A percentile compares a stretch with the other conserved stretches of the same genome.
These are phyloP conservation scores for Kuraishia cidri DNA, from an alignment of 805 yeast species.

Conservation along the genomic window DNA sequence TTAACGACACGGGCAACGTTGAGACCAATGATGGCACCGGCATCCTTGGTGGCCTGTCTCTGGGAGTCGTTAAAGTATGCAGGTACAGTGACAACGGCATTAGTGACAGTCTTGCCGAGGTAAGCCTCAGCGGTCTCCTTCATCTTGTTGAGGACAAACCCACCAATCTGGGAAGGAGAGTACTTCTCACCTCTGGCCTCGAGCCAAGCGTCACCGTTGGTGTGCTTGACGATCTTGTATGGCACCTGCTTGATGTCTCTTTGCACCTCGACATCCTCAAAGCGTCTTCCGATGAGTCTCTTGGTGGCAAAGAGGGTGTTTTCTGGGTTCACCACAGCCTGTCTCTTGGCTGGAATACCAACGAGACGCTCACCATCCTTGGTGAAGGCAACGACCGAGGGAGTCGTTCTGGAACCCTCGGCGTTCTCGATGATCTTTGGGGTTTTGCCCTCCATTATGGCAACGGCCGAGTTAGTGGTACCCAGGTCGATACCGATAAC, in stretches of 20 bases:
- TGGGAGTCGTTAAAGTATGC: slow-evolving; percentile 89
- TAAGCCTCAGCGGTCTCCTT: slow-evolving; percentile 95
- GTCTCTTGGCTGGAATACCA: slow-evolving; percentile 72
- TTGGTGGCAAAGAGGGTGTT: slow-evolving; percentile 80
- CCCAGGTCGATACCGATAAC: slow-evolving; percentile 81
- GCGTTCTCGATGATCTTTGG: slow-evolving; percentile 67
- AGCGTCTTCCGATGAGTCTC: slow-evolving; percentile 70
- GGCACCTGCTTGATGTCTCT: slow-evolving; percentile 57
- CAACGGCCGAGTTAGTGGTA: slow-evolving; percentile 83
- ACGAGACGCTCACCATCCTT: slow-evolving; percentile 38
- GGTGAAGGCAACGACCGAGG: slow-evolving; percentile 66
- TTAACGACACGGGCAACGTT: slow-evolving; percentile 84
- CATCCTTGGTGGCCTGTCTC: slow-evolving; percentile 93
- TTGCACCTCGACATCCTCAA: slow-evolving; percentile 61
- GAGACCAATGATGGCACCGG: slow-evolving; percentile 94
- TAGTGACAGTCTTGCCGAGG: slow-evolving; percentile 78
- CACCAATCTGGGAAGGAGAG: slow-evolving; percentile 70
- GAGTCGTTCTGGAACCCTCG: slow-evolving; percentile 75
- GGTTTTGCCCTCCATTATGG: slow-evolving; percentile 55
- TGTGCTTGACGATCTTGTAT: slow-evolving; percentile 47
- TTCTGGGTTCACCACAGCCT: slow-evolving; percentile 64
- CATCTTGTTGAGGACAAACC: slow-evolving; percentile 83
- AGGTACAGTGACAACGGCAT: slow-evolving; percentile 89
- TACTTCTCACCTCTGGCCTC: slow-evolving; percentile 33
- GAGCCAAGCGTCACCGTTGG: slow-evolving; percentile 67